Conservation (phyloP, 2,329 filamentous ascomycete genomes). For the Atkinsonella texensis region DNA sequence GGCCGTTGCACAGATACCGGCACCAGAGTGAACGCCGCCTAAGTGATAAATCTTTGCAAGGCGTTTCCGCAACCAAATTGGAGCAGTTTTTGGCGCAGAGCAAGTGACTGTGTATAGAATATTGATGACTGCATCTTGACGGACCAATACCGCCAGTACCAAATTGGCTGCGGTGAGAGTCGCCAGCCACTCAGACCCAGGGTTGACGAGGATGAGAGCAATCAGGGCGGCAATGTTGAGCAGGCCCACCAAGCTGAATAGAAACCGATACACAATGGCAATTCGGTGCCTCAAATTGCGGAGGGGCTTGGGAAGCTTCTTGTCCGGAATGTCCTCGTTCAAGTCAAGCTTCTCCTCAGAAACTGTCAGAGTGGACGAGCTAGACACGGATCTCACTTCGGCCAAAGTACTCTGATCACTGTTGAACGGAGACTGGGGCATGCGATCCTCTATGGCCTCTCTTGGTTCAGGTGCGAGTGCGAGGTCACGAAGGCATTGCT, state of each 20-base stretch:
- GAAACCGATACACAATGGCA: conserved; percentile 42
- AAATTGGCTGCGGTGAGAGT: conserved; percentile 37
- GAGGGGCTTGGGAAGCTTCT: conserved; percentile 25
- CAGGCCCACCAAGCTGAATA: conserved; percentile 41
- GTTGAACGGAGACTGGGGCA: background rate
- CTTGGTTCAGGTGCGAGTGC: conserved; percentile 11
- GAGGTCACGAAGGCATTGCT: conserved; percentile 28
- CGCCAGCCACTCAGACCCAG: conserved; percentile 25
- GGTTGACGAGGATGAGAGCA: conserved; percentile 24
- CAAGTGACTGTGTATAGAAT: conserved; percentile 33
- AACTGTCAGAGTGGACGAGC: conserved; percentile 19
- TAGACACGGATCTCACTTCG: conserved; percentile 19
- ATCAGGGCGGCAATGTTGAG: conserved; percentile 37
- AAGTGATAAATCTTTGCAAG: conserved; percentile 40
- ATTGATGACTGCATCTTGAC: conserved; percentile 43
- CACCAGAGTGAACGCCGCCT: conserved; percentile 38
- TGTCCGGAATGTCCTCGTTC: conserved; percentile 24
- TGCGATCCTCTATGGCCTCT: conserved; percentile 1
- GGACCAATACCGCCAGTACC: conserved; percentile 35
- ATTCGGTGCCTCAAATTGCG: conserved; percentile 31
- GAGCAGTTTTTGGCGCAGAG: conserved; percentile 32
- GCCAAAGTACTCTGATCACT: conserved; percentile 13
- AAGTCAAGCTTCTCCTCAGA: conserved; percentile 19
- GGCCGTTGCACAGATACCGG: conserved; percentile 34
- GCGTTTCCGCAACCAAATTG: conserved; percentile 34